Base-by-base conservation (phyloP, 306 rosid genomes). In the Acmispon strigosus region DNA sequence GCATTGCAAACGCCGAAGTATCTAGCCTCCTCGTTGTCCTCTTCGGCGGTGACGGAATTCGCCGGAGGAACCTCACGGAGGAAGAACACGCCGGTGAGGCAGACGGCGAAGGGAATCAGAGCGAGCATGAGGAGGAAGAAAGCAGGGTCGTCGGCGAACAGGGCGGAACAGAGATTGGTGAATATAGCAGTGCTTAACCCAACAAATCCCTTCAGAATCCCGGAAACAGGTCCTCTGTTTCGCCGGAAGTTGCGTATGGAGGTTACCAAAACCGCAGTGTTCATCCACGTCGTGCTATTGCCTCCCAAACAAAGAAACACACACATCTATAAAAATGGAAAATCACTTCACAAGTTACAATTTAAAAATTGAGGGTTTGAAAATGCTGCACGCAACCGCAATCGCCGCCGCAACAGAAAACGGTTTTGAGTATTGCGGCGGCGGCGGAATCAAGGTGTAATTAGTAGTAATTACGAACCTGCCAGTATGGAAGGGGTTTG, bases 251-350 rank as follows among this genome's bases (percentile, higher is more conserved):
- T 92, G 0, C 97, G 69, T 11, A 92, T 89, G 73, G 87, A 89
- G 0, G 97, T 92, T 1, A 92, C 98, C 15, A 92, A 63, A 18
- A 92, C 84, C 9, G 98, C 98, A 66, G 98, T 94, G 96, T 94
- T 94, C 98, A 94, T 90, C 98, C 98, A 94, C 1, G 98, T 94
- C 0, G 98, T 83, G 83, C 97, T 90, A 64, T 90, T 94, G 3
- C 98, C 98, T 45, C 98, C 98, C 96, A 90, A 69, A 81, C 98
- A 94, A 15, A 94, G 59, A 62, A 86, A 86, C 19, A 94, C 64
- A 7, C 97, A 84, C 97, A 94, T 90, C 98, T 92, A 79, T 0
- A 7, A 5, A 32, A 32, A 32, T 27, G 34, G 8, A 32, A 32
- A 32, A 6, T 32, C 37, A 32, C 8, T 6, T 32, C 37, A 32